These are phyloP conservation scores for Backusella luteola DNA, from an alignment of 192 early-diverging fungal species.

Conservation along the genomic window DNA sequence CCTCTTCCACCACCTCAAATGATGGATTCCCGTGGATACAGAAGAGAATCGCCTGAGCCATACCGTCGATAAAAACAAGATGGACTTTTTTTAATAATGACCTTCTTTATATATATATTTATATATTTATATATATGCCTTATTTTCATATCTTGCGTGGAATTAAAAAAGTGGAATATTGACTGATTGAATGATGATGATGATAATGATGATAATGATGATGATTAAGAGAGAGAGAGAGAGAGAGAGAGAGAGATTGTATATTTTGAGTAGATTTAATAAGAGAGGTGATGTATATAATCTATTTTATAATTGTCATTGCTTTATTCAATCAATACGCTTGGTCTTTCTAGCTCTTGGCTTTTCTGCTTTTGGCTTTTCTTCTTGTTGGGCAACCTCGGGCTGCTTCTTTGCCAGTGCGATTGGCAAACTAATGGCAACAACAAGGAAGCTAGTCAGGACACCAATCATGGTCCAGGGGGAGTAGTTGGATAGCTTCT, in stretches of 20 bases:
- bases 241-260: background rate
- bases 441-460: background rate
- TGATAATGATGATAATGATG: background rate
- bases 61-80: constrained; percentile 14
- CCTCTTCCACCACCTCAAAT: constrained; percentile 6
- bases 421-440: constrained; percentile 2
- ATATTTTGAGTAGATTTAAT: background rate
- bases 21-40: constrained; percentile 22
- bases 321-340: constrained; percentile 17
- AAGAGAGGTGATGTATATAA: background rate
- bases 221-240: background rate
- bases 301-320: background rate
- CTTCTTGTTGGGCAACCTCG: background rate
- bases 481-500: constrained; percentile 11
- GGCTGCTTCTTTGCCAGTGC: background rate
- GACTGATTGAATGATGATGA: background rate
- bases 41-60: constrained; percentile 21
- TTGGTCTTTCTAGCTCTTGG: constrained; percentile 11
- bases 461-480: constrained; percentile 16
- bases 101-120: background rate
- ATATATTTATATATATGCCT: background rate
- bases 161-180: background rate
- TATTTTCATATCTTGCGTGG: background rate
- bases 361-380: background rate
- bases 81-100: background rate